Evolutionary conservation across 108 stramenopile genomes (phyloP).

Genomic region (Nitzschia sp.): DNA sequence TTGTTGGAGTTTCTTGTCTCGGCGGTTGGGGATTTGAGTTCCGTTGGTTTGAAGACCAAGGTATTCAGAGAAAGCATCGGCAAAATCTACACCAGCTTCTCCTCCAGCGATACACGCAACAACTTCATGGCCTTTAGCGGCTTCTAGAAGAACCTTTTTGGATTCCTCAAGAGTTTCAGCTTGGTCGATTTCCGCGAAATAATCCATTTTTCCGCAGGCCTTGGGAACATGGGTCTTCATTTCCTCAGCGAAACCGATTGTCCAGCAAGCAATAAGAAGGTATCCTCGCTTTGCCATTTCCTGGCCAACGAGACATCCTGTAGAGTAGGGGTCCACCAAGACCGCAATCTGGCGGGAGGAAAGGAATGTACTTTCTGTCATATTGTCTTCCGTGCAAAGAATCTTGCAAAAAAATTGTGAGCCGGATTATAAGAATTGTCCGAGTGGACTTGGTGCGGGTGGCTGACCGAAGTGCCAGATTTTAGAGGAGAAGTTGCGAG

Average conservation of each 20-base stretch:
- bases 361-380: too few relatives aligned
- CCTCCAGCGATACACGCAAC: constrained; percentile 73
- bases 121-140: constrained; percentile 35
- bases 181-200: constrained; percentile 53
- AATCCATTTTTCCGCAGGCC: constrained; percentile 46
- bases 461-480: too few relatives aligned
- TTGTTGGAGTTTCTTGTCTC: constrained; percentile 86
- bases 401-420: too few relatives aligned
- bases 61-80: constrained; percentile 63
- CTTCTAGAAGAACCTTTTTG: constrained; percentile 12
- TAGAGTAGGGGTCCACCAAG: constrained; percentile 83
- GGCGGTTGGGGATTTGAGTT: constrained; percentile 63
- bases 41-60: constrained; percentile 71
- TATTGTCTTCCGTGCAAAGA: too few relatives aligned
- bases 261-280: constrained; percentile 59
- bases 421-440: too few relatives aligned
- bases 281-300: constrained; percentile 73
- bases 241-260: constrained; percentile 59
- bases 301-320: constrained; percentile 80
- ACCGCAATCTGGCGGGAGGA: constrained; percentile 42
- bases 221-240: constrained; percentile 74
- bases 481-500: too few relatives aligned
- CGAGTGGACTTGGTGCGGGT: too few relatives aligned
- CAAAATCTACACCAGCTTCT: constrained; percentile 82
- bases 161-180: constrained; percentile 40